Percentiles rank a stretch among this genome's conserved stretches.
Evolutionary conservation across 192 early-diverging fungal genomes (phyloP).

Genomic region (Rhizophagus clarus): DNA sequence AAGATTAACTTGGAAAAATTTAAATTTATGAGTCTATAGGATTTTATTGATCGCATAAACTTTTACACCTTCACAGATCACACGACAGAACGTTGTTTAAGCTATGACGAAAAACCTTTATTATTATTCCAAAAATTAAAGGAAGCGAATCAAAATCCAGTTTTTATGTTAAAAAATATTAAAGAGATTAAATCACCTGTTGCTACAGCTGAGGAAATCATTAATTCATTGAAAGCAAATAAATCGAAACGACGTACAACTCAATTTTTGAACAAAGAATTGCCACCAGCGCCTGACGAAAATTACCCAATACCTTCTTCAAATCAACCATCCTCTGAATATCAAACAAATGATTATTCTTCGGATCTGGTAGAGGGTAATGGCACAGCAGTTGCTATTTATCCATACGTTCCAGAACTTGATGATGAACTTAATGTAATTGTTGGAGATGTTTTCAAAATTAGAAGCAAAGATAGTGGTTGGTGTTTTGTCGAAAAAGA

Average conservation of each 20-base stretch:
- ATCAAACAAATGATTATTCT: slow-evolving; percentile 1
- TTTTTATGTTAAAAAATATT: slow-evolving; percentile 73
- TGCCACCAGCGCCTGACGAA: slow-evolving; percentile 21
- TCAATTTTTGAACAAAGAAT: slow-evolving; percentile 31
- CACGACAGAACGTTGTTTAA: slow-evolving; percentile 64
- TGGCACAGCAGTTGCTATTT: slow-evolving; percentile 57
- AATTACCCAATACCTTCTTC: neutral
- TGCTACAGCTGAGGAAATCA: slow-evolving; percentile 24
- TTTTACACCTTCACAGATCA: slow-evolving; percentile 17
- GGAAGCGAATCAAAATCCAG: slow-evolving; percentile 67
- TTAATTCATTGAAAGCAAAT: slow-evolving; percentile 25
- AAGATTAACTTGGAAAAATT: neutral
- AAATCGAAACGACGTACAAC: slow-evolving; percentile 29
- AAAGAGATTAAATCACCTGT: slow-evolving; percentile 49
- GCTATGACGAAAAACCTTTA: slow-evolving; percentile 79
- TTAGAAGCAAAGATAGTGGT: slow-evolving; percentile 55
- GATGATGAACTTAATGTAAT: slow-evolving; percentile 63
- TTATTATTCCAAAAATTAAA: slow-evolving; percentile 73
- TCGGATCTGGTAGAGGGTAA: slow-evolving; percentile 40
- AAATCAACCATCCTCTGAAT: slow-evolving; percentile 12
- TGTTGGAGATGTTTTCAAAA: slow-evolving; percentile 64
- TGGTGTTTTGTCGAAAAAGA: slow-evolving; percentile 64
- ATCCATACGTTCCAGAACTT: slow-evolving; percentile 59
- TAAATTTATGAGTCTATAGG: neutral
- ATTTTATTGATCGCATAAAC: neutral